Base-by-base conservation (phyloP, 2,329 filamentous ascomycete species). In the Cordyceps javanica region DNA sequence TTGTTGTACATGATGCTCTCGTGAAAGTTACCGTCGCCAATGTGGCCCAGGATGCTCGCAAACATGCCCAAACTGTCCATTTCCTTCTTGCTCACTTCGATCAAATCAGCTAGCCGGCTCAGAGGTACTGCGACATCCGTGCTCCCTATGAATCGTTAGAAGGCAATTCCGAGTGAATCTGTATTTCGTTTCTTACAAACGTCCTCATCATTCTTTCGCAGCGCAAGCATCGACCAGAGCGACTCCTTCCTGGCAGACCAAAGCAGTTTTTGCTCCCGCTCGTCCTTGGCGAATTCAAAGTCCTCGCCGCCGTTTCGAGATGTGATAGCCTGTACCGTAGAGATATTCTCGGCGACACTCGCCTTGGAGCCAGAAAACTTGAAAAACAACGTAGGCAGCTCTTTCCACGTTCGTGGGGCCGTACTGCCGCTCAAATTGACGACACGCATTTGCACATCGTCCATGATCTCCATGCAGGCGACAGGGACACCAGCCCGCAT, bases 21-120 rank as follows among this genome's bases (percentile, higher is more conserved):
- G 70, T 97, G 92, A 75, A 97, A 97, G 72, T 97, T 97, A 38
- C 92, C 92, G 68, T 96, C 92, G 13, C 92, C 92, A 58, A 97
- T 88, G 67, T 97, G 92, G 3, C 92, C 92, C 4, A 97, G 77
- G 28, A 96, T 89, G 66, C 88, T 91, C 1, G 91, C 90, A 69
- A 96, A 96, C 2, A 96, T 75, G 0, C 90, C 91, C 11, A 96
- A 78, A 13, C 90, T 85, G 66, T 93, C 89, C 80, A 96, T 87
- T 67, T 96, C 90, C 68, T 90, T 89, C 75, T 96, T 96, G 61
- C 89, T 92, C 44, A 91, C 78, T 69, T 96, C 91, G 76, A 81
- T 80, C 59, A 92, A 88, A 62, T 90, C 87, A 1, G 89, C 85
- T 5, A 93, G 74, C 13, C 85, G 77, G 59, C 85, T 89, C 62